Evolutionary conservation across 208 protist genomes (phyloP).

Genomic region (Leishmania martiniquensis): DNA sequence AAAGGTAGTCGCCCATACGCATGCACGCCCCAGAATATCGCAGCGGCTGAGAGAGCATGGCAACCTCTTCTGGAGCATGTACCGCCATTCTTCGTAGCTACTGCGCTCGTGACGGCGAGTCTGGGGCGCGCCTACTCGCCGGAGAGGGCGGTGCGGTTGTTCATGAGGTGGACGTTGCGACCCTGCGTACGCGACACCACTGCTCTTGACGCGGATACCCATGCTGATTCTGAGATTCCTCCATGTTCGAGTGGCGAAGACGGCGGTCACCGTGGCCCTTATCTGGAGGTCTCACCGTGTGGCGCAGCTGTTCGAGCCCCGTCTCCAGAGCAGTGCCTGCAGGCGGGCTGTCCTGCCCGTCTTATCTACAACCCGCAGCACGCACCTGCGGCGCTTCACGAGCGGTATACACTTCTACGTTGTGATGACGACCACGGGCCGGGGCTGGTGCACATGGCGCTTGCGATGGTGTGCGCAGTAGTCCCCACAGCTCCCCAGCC

Average conservation of each 20-base stretch:
- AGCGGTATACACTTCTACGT: slow-evolving; percentile 2
- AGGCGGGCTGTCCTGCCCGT: slow-evolving; percentile 19
- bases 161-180: slow-evolving; percentile 4
- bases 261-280: not conserved
- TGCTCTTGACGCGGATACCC: not conserved
- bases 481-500: not conserved
- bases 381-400: not conserved
- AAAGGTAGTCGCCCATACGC: not conserved
- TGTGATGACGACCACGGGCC: not conserved
- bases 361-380: not conserved
- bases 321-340: slow-evolving; percentile 13
- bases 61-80: slow-evolving; percentile 14
- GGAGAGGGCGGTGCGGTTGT: not conserved
- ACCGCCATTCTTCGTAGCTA: slow-evolving; percentile 19
- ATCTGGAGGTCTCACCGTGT: slow-evolving; percentile 8
- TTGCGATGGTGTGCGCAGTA: slow-evolving; percentile 4
- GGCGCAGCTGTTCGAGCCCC: slow-evolving; percentile 15
- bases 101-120: not conserved
- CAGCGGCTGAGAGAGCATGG: not conserved
- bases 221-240: not conserved
- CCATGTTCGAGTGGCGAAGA: not conserved
- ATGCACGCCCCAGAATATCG: not conserved
- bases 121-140: not conserved
- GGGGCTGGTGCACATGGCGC: slow-evolving; percentile 9
- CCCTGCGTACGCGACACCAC: not conserved